Conservation (phyloP, 768 basidiomycete species). For the Lactarius tabidus region DNA sequence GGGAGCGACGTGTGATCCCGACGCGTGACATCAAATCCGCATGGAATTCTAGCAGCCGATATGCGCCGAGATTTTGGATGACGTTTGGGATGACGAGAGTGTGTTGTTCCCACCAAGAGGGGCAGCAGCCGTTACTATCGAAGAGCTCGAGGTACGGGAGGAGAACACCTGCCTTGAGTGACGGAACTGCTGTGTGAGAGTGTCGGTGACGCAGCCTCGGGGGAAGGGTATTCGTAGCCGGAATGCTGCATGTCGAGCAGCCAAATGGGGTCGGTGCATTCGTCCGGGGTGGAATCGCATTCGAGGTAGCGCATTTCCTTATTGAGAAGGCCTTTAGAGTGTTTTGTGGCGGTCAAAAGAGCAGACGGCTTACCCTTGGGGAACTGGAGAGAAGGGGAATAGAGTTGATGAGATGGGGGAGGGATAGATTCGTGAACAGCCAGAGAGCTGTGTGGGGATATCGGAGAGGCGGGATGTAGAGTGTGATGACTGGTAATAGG, state of each 20-base stretch:
- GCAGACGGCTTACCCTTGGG: conserved; percentile 46
- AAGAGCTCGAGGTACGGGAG: conserved; percentile 44
- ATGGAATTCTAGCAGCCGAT: conserved; percentile 81
- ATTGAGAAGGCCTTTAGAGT: conserved; percentile 72
- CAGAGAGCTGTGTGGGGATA: no score
- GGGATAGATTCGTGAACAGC: no score
- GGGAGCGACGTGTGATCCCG: conserved; percentile 90
- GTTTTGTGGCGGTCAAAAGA: conserved; percentile 63
- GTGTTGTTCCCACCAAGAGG: conserved; percentile 30
- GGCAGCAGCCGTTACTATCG: conserved; percentile 31
- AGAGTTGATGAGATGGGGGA: conserved; percentile 52
- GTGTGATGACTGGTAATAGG: no score
- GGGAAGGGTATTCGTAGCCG: no score
- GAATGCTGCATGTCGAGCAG: conserved; percentile 82
- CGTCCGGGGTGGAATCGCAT: conserved; percentile 84
- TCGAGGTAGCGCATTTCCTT: conserved; percentile 88
- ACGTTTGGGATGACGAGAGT: conserved; percentile 37
- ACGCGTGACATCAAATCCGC: conserved; percentile 83
- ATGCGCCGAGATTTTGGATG: conserved; percentile 30
- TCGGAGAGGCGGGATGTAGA: no score
- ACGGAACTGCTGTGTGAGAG: conserved; percentile 37
- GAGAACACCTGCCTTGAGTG: conserved; percentile 42
- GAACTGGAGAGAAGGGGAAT: conserved; percentile 33
- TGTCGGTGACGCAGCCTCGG: conserved; percentile 27
- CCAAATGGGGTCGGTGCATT: conserved; percentile 85